These are phyloP conservation scores for Neonectria ditissima DNA, from an alignment of 2,329 filamentous ascomycete species.

Conservation along the genomic window DNA sequence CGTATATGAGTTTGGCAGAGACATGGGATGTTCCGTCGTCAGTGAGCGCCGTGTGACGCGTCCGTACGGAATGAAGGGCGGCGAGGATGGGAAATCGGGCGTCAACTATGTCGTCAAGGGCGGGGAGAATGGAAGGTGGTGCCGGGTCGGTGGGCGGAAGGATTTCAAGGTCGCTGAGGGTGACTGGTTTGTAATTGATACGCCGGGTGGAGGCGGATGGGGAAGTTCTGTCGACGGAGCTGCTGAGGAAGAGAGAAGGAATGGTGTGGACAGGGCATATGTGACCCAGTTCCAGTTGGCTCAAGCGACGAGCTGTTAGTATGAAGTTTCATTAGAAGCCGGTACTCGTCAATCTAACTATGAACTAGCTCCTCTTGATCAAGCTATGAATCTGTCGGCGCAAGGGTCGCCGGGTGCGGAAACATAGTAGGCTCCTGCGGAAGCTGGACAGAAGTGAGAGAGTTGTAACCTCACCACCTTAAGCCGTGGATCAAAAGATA, in stretches of 20 bases:
- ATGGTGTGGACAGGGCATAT: constrained; percentile 11
- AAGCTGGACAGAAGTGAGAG: too few species aligned
- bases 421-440: too few species aligned
- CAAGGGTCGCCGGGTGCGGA: too few species aligned
- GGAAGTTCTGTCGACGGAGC: neutral
- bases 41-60: constrained; percentile 18
- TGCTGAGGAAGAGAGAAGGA: neutral
- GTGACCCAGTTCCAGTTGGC: constrained; percentile 10
- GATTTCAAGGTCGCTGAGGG: constrained; percentile 14
- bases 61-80: constrained; percentile 19
- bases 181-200: constrained; percentile 21
- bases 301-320: constrained; percentile 6
- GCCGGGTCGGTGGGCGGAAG: constrained; percentile 15
- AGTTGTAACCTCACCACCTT: too few species aligned
- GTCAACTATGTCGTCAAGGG: constrained; percentile 16
- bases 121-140: neutral
- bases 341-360: neutral
- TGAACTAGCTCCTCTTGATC: too few species aligned
- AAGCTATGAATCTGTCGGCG: too few species aligned
- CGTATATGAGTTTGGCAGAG: constrained; percentile 75
- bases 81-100: constrained; percentile 18
- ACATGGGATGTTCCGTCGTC: constrained; percentile 16
- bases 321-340: neutral
- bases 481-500: too few species aligned
- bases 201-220: constrained; percentile 23